A percentile compares a stretch with the other conserved stretches of the same genome.
Evolutionary conservation across 371 early-diverging fungal genomes (phyloP).

Genomic region (Rhizomucor pusillus): DNA sequence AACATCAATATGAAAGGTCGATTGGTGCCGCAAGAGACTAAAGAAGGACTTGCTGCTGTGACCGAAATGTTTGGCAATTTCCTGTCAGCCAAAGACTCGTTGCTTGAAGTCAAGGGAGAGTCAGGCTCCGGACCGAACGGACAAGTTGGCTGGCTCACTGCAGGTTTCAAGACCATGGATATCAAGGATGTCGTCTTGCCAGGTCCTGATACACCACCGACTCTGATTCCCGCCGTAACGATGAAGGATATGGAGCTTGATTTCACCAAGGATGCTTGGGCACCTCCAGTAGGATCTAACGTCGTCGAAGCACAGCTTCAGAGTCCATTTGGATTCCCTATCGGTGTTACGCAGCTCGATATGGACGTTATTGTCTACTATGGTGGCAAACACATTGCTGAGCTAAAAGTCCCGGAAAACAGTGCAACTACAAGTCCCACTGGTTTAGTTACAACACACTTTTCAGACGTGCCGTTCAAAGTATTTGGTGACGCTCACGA

Average conservation of each 20-base stretch:
- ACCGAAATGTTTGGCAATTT: slow-evolving; percentile 51
- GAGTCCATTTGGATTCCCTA: slow-evolving; percentile 55
- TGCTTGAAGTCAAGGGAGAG: slow-evolving; percentile 44
- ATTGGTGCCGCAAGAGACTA: slow-evolving; percentile 39
- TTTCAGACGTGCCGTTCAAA: slow-evolving; percentile 36
- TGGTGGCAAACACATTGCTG: slow-evolving; percentile 37
- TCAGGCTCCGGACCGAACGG: slow-evolving; percentile 52
- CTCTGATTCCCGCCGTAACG: slow-evolving; percentile 43
- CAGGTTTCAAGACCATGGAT: slow-evolving; percentile 50
- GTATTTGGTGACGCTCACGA: slow-evolving; percentile 26
- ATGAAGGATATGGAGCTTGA: slow-evolving; percentile 50
- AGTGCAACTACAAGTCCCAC: slow-evolving; percentile 39
- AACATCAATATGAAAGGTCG: slow-evolving; percentile 42
- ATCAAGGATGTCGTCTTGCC: slow-evolving; percentile 51
- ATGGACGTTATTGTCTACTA: slow-evolving; percentile 37
- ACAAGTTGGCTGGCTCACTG: slow-evolving; percentile 52
- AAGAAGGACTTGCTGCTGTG: slow-evolving; percentile 40
- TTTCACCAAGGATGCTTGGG: slow-evolving; percentile 48
- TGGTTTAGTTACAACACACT: slow-evolving; percentile 36
- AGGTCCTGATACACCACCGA: slow-evolving; percentile 31
- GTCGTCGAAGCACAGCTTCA: slow-evolving; percentile 43
- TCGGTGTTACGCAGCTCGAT: slow-evolving; percentile 40
- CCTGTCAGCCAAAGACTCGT: slow-evolving; percentile 36
- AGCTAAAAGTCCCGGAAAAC: slow-evolving; percentile 41
- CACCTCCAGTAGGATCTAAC: slow-evolving; percentile 44